Conservation (phyloP, 805 yeast genomes). For the Kodamaea lidongshanica region DNA sequence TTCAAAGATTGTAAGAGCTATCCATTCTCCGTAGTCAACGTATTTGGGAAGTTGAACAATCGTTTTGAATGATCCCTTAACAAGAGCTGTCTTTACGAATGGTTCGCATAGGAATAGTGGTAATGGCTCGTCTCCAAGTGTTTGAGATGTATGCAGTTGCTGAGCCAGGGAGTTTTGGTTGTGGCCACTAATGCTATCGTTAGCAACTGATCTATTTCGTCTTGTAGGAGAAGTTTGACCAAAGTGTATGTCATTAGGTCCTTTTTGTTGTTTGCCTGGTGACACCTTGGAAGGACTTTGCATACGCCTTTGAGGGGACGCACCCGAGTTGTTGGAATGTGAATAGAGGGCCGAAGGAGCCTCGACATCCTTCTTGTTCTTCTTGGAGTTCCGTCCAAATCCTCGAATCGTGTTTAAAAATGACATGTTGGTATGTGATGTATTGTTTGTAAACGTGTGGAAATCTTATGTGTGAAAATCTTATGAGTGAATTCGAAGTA, state of each 20-base stretch:
- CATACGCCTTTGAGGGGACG: constrained; percentile 29
- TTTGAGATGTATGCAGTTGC: constrained; percentile 4
- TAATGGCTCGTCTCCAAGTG: constrained; percentile 7
- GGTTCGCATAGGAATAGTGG: constrained; percentile 88
- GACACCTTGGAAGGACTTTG: constrained; percentile 39
- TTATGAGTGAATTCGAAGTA: too few relatives aligned
- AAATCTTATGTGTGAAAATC: too few relatives aligned
- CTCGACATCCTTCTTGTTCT: constrained; percentile 35
- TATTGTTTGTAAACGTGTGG: too few relatives aligned
- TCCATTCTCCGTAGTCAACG: constrained; percentile 93
- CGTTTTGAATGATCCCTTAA: constrained; percentile 93
- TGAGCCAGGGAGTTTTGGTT: constrained; percentile 1
- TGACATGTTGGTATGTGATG: constrained; percentile 35
- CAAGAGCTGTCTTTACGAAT: constrained; percentile 87
- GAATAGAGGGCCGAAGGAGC: constrained; percentile 27
- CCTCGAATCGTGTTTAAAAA: constrained; percentile 44
- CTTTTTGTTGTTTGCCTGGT: constrained; percentile 30
- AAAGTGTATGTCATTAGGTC: constrained; percentile 16
- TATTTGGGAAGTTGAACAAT: constrained; percentile 93
- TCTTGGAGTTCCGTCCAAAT: constrained; percentile 40
- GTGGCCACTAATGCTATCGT: too few relatives aligned
- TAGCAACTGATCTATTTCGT: constrained; percentile 11
- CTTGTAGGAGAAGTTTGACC: constrained; percentile 23
- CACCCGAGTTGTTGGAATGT: constrained; percentile 26
- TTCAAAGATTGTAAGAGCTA: constrained; percentile 88